phyloP scores from a whole-genome alignment of 2,329 filamentous ascomycete genomes.

The Ophiocordyceps sinensis region DNA sequence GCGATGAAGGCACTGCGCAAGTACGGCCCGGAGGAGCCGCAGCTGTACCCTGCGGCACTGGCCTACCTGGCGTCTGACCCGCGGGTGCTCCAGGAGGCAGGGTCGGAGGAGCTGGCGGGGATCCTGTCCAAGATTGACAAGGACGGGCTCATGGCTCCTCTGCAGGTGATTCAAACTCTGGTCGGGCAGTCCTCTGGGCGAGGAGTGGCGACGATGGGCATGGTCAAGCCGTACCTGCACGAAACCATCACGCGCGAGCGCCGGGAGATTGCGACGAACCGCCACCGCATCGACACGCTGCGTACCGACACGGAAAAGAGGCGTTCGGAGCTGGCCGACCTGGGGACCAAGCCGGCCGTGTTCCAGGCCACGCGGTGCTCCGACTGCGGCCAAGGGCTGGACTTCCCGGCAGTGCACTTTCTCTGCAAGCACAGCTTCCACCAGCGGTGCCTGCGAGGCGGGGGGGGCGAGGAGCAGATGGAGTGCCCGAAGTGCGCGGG shows the following conservation, averaged over 20 bases:
- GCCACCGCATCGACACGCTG: constrained; percentile 69
- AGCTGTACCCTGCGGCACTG: constrained; percentile 81
- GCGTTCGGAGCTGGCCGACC: constrained; percentile 60
- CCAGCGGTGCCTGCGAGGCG: constrained; percentile 59
- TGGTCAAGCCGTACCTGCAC: constrained; percentile 86
- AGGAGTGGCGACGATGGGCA: constrained; percentile 85
- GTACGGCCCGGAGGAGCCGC: constrained; percentile 82
- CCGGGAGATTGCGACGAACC: constrained; percentile 68
- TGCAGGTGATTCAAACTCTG: constrained; percentile 92
- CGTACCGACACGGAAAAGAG: constrained; percentile 71
- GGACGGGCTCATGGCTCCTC: constrained; percentile 83
- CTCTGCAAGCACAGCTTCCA: constrained; percentile 96
- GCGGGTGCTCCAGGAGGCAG: constrained; percentile 69
- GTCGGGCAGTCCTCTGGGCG: constrained; percentile 37
- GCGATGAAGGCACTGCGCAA: constrained; percentile 82
- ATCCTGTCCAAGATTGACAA: constrained; percentile 79
- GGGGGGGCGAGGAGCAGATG: constrained; percentile 41
- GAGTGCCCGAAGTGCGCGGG: constrained; percentile 80
- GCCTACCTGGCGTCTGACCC: constrained; percentile 85
- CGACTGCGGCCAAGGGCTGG: constrained; percentile 62
- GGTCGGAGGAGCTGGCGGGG: constrained; percentile 61
- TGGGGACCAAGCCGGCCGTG: constrained; percentile 66
- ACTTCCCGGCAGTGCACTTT: constrained; percentile 88
- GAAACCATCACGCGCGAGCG: constrained; percentile 81
- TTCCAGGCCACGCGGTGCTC: constrained; percentile 86